These are phyloP conservation scores for Sporothrix brunneoviolacea DNA, from an alignment of 2,329 filamentous ascomycete species.

Conservation along the genomic window DNA sequence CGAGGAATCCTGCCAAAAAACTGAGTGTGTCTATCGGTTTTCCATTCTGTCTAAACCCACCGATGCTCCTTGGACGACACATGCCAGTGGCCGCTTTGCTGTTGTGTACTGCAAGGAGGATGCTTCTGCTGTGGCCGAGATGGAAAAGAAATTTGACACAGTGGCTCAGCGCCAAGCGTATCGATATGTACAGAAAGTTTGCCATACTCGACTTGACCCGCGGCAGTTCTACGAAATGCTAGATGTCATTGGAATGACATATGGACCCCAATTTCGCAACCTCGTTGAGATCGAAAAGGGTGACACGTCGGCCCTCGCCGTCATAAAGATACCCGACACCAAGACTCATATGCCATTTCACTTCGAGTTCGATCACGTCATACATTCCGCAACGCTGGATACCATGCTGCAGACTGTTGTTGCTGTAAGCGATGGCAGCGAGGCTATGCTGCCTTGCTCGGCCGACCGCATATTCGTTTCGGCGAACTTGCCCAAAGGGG, in stretches of 20 bases:
- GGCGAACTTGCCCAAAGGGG: constrained; percentile 27
- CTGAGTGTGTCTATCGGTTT: constrained; percentile 11
- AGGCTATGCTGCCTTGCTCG: constrained; percentile 43
- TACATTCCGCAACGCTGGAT: constrained; percentile 54
- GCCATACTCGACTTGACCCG: constrained; percentile 30
- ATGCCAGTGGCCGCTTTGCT: constrained; percentile 30
- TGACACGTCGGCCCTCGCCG: constrained; percentile 25
- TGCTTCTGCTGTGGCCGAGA: neutral
- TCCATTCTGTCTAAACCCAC: constrained; percentile 40
- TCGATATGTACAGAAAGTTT: constrained; percentile 22
- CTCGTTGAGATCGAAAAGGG: constrained; percentile 25
- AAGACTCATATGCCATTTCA: constrained; percentile 44
- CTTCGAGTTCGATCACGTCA: constrained; percentile 47
- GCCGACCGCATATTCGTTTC: constrained; percentile 42
- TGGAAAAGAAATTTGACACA: neutral
- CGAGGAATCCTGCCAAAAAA: neutral
- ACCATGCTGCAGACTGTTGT: constrained; percentile 49
- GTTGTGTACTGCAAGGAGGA: constrained; percentile 15
- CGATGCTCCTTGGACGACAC: constrained; percentile 30
- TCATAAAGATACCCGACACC: constrained; percentile 42
- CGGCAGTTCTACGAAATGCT: constrained; percentile 45
- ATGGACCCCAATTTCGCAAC: constrained; percentile 45
- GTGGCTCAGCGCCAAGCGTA: constrained; percentile 16
- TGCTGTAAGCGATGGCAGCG: constrained; percentile 31
- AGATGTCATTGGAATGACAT: constrained; percentile 45